Percentiles rank a stretch among this genome's conserved stretches.
phyloP scores from a whole-genome alignment of 2,329 filamentous ascomycete genomes.

The Ophiostoma perfectum region DNA sequence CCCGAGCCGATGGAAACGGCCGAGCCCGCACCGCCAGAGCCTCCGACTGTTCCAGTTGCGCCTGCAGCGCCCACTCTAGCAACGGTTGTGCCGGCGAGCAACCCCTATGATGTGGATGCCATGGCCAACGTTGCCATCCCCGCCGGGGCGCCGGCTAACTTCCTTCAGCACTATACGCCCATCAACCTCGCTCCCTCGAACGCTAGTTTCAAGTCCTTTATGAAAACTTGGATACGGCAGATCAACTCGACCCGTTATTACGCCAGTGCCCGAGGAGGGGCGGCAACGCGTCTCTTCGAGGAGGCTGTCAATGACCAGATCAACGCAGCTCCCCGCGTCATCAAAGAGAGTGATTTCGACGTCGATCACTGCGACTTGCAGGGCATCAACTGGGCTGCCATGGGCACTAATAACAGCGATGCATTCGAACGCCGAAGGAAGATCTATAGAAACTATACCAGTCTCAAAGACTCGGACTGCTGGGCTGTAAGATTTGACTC shows the following conservation, averaged over 20 bases:
- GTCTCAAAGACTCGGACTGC: slow-evolving; percentile 43
- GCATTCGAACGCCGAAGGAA: slow-evolving; percentile 44
- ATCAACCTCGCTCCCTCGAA: slow-evolving; percentile 8
- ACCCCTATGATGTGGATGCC: not conserved
- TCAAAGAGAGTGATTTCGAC: slow-evolving; percentile 44
- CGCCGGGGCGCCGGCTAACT: not conserved
- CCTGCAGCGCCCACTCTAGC: not conserved
- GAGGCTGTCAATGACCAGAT: slow-evolving; percentile 32
- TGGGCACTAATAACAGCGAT: slow-evolving; percentile 46
- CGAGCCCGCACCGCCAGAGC: not conserved
- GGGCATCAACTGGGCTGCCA: slow-evolving; percentile 51
- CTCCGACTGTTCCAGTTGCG: not conserved
- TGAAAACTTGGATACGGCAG: slow-evolving; percentile 5
- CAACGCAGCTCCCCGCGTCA: slow-evolving; percentile 21
- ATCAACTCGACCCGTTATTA: not conserved
- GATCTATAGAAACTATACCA: slow-evolving; percentile 56
- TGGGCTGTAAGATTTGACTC: slow-evolving; percentile 29
- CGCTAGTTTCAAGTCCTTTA: slow-evolving; percentile 8
- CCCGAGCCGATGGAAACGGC: too few relatives aligned
- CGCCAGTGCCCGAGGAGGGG: too few relatives aligned
- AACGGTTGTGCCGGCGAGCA: not conserved
- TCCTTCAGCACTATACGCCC: not conserved
- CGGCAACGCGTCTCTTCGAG: not conserved
- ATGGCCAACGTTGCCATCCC: not conserved
- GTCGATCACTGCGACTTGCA: slow-evolving; percentile 55